Evolutionary conservation across 208 protist species (phyloP), one percentile per base, ranked within the genome.

Genomic region (Herpetomonas muscarum): DNA sequence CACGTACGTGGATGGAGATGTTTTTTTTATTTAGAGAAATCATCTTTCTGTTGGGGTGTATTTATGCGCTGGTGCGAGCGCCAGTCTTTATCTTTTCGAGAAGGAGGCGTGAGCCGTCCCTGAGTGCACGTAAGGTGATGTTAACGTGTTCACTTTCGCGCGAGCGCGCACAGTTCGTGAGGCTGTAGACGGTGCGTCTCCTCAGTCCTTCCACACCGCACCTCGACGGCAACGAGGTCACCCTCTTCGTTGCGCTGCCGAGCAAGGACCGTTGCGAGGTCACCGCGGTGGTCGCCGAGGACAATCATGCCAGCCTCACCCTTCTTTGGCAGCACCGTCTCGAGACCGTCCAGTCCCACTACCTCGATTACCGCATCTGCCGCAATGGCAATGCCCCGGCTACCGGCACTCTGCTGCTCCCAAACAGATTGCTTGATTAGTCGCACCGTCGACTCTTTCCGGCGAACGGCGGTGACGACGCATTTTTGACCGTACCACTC

Each of bases 291-390:
- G 26, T 32, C 34, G 9, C 84, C 87, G 4, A 78, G 39, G 19
- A 94, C 84, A 46, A 94, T 34, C 31, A 94, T 72, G 13, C 74
- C 87, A 17, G 51, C 36, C 10, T 76, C 76, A 1, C 76, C 76
- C 50, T 82, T 76, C 59, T 79, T 81, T 3, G 87, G 87, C 36
- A 92, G 62, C 10, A 94, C 76, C 13, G 83, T 91, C 61, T 89
- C 81, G 24, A 94, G 41, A 3, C 73, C 79, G 13, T 74, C 79
- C 29, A 72, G 61, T 0, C 83, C 81, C 12, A 81, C 49, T 53
- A 92, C 50, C 37, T 94, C 81, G 17, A 90, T 44, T n/a, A 73
- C n/a, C n/a, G n/a, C n/a, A n/a, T n/a, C n/a, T n/a, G n/a, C n/a
- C n/a, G n/a, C n/a, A n/a, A n/a, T n/a, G n/a, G n/a, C n/a, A n/a